Evolutionary conservation across 2,329 filamentous ascomycete species (phyloP).

Genomic region (Atkinsonella texensis): DNA sequence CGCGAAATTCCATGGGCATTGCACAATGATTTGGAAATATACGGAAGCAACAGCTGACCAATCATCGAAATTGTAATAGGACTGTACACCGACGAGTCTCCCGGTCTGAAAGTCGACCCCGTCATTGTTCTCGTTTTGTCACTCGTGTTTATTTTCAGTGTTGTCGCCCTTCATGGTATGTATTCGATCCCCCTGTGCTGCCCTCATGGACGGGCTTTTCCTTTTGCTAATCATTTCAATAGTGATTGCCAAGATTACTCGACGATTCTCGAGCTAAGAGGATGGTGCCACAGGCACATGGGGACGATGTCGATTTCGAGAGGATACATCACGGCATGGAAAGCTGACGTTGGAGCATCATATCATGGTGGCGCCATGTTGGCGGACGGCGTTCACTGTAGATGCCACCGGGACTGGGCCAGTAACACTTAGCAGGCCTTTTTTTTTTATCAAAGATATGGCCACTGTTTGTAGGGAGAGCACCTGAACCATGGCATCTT

Average conservation of each 20-base stretch:
- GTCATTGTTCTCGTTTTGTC: slow-evolving; percentile 94
- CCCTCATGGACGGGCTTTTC: not conserved
- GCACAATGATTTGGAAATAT: not conserved
- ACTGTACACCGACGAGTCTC: slow-evolving; percentile 97
- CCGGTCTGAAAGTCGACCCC: slow-evolving; percentile 93
- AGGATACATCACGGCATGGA: not conserved
- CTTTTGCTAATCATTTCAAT: not conserved
- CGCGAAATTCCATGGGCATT: not conserved
- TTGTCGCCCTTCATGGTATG: slow-evolving; percentile 71
- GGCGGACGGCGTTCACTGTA: not conserved
- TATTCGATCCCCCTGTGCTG: not conserved
- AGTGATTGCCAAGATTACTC: slow-evolving; percentile 95
- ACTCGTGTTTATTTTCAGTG: slow-evolving; percentile 96
- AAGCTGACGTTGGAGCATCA: not conserved
- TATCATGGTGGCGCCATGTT: not conserved
- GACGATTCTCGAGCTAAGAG: slow-evolving; percentile 62
- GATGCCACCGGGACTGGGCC: not conserved
- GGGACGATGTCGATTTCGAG: not conserved
- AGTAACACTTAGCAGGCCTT: not conserved
- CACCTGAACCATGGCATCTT: slow-evolving; percentile 1
- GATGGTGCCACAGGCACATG: not conserved
- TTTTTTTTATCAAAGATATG: not conserved
- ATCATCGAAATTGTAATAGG: slow-evolving; percentile 32
- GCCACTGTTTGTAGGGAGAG: not conserved
- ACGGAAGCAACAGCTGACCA: not conserved